These are phyloP conservation scores for Gomphus bonarii DNA, from an alignment of 1,284 basidiomycete species.

Conservation along the genomic window DNA sequence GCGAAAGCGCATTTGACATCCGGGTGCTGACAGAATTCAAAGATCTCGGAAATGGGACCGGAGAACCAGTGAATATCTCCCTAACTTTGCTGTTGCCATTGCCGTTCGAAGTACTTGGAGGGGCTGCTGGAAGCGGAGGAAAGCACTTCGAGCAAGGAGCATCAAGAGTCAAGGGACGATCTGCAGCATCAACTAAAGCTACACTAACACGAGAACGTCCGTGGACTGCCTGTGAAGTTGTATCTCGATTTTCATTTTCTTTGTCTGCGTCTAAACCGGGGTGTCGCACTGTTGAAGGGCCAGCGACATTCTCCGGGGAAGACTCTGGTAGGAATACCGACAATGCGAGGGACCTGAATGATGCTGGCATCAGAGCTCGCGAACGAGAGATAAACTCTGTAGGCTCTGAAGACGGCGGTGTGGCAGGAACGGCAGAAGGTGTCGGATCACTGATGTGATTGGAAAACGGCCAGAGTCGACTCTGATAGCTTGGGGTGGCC, in stretches of 20 bases:
- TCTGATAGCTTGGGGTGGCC: background rate
- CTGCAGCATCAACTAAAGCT: conserved; percentile 1
- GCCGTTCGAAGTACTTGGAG: background rate
- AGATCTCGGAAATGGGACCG: background rate
- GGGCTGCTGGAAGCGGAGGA: background rate
- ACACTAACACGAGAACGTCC: background rate
- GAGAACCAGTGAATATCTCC: background rate
- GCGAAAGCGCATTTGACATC: conserved; percentile 3
- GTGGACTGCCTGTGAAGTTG: background rate
- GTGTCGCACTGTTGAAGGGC: background rate
- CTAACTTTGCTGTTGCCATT: background rate
- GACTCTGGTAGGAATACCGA: conserved; percentile 1
- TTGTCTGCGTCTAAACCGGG: background rate
- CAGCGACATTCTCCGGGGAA: background rate
- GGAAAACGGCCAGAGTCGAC: background rate
- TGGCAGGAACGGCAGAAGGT: background rate
- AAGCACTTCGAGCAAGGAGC: background rate
- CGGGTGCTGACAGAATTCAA: background rate
- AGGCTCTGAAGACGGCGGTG: background rate
- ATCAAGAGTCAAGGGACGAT: conserved; percentile 2
- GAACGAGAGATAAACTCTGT: background rate
- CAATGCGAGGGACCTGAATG: conserved; percentile 1
- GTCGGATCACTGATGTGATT: background rate
- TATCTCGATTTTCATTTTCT: background rate
- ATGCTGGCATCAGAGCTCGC: background rate